A percentile compares a stretch with the other conserved stretches of the same genome.
phyloP scores from a whole-genome alignment of 495 filamentous ascomycete species.

The Xylaria bambusicola region DNA sequence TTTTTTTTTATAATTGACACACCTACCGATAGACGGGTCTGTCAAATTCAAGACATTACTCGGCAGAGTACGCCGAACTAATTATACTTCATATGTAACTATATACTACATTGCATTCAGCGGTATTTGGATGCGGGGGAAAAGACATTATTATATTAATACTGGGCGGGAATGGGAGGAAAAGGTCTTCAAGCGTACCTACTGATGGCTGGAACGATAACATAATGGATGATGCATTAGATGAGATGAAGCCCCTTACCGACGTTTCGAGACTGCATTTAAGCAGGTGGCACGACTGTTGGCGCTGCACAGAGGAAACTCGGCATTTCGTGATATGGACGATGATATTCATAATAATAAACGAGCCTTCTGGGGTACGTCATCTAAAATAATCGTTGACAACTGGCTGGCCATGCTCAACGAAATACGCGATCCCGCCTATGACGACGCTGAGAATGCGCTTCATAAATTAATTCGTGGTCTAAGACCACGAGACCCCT shows the following conservation, averaged over 20 bases:
- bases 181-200: neutral
- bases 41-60: too few relatives aligned
- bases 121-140: neutral
- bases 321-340: neutral
- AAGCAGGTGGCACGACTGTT: neutral
- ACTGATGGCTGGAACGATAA: constrained; percentile 9
- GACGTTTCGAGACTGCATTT: neutral
- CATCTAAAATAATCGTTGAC: too few relatives aligned
- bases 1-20: neutral
- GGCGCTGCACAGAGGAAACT: too few relatives aligned
- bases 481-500: too few relatives aligned
- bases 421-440: too few relatives aligned
- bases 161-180: constrained; percentile 9
- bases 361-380: too few relatives aligned
- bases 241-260: constrained; percentile 3
- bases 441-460: too few relatives aligned
- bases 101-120: neutral
- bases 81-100: constrained; percentile 3
- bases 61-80: neutral
- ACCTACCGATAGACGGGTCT: too few relatives aligned
- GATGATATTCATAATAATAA: neutral
- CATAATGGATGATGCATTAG: constrained; percentile 17
- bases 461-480: too few relatives aligned
- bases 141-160: constrained; percentile 3
- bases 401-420: too few relatives aligned